Evolutionary conservation across 2,329 filamentous ascomycete genomes (phyloP), one percentile per base, ranked within the genome.

Genomic region (Fusarium citri): DNA sequence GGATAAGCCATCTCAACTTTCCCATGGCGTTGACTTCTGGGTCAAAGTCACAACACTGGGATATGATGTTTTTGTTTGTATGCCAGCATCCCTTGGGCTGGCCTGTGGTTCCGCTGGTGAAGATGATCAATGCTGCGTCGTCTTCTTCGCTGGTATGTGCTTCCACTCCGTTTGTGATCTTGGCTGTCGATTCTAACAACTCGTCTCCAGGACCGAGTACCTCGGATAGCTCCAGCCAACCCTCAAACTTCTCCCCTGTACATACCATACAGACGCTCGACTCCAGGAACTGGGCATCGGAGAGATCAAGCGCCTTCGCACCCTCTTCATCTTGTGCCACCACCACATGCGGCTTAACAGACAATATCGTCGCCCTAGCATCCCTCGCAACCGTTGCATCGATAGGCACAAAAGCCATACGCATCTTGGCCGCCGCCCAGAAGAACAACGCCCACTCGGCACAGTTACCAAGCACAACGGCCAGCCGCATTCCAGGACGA

Each of bases 31-130:
- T 76, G 40, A 73, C 67, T 37, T 80, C 78, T 40, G 79, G 74
- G 42, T 81, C 80, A 57, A 81, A 80, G 51, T 79, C 75, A 62
- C 77, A 74, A 16, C 76, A 77, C 59, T 80, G 77, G 2, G 81
- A 79, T 10, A 80, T 74, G n/a, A 82, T 58, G 59, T 82, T 84
- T 30, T 74, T 66, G 67, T 79, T 78, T 8, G 80, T 82, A 63
- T 84, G 79, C 16, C 78, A 76, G 59, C 83, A 84, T 49, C 80
- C 83, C 68, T 86, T 86, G 8, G 84, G 82, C 1, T 79, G 72
- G 8, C 81, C 82, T 1, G 83, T 85, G n/a, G 83, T 86, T 22
- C 84, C 84, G 66, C 83, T 85, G 22, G 83, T 85, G 72, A 85
- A 85, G 31, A 85, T 76, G 49, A 85, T 79, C 43, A 84, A 75